Percentiles rank a stretch among this genome's conserved stretches.
phyloP scores from a whole-genome alignment of 2,329 filamentous ascomycete genomes.

The Grosmannia clavigera region DNA sequence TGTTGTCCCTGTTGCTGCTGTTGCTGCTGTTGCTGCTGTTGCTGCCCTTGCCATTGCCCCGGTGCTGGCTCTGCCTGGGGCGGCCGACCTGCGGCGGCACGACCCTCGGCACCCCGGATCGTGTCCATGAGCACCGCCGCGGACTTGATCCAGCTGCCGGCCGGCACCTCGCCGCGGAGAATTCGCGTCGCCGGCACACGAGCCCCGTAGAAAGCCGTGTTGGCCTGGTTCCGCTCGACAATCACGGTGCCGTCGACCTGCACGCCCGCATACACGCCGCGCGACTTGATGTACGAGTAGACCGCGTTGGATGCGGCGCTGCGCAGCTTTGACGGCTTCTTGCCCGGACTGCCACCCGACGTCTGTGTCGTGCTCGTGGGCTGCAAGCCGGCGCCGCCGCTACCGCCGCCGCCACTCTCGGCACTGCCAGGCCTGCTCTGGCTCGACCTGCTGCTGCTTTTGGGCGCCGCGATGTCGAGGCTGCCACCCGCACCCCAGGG shows the following conservation, averaged over 20 bases:
- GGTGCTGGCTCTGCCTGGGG: background rate
- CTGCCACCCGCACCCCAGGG: slow-evolving; percentile 59
- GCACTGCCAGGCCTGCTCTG: slow-evolving; percentile 11
- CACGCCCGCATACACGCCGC: slow-evolving; percentile 77
- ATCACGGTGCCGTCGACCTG: slow-evolving; percentile 80
- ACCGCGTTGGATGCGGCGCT: slow-evolving; percentile 24
- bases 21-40: too few relatives aligned
- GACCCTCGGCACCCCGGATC: background rate
- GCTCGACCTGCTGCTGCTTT: slow-evolving; percentile 11
- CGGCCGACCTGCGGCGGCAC: background rate
- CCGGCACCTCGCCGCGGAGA: slow-evolving; percentile 30
- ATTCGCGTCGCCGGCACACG: slow-evolving; percentile 32
- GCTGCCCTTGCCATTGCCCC: too few relatives aligned
- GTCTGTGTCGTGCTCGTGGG: too few relatives aligned
- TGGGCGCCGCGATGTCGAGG: slow-evolving; percentile 42
- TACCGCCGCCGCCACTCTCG: slow-evolving; percentile 10
- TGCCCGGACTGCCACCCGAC: too few relatives aligned
- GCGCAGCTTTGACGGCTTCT: too few relatives aligned
- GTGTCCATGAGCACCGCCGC: background rate
- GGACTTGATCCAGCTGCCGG: slow-evolving; percentile 20
- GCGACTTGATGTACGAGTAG: slow-evolving; percentile 71
- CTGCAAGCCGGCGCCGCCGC: slow-evolving; percentile 10
- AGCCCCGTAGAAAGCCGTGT: slow-evolving; percentile 75
- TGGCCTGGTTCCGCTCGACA: slow-evolving; percentile 77
- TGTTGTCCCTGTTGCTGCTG: too few relatives aligned